Base-by-base conservation (phyloP, 768 basidiomycete genomes). In the Suillus variegatus region DNA sequence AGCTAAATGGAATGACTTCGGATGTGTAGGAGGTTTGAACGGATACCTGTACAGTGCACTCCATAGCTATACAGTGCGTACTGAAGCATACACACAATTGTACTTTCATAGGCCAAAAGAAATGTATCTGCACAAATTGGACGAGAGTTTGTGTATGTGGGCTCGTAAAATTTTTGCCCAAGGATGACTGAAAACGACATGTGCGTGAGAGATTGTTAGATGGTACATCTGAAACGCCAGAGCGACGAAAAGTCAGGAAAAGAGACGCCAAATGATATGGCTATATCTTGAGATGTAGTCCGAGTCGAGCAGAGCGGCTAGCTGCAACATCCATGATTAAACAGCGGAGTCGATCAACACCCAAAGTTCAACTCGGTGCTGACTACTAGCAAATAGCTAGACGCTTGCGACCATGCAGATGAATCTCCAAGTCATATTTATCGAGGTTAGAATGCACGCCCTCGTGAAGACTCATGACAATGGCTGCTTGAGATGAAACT, bases 151-250 rank as follows among this genome's bases (percentile, higher is more conserved):
- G 32, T 6, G 32, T 46, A 4, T 47, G n/a, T 20, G n/a, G 46
- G n/a, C n/a, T 22, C 46, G 13, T 13, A 13, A 5, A 78, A 63
- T 1, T 6, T 32, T 32, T 32, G 32, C 6, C 6, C 79, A 68
- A 8, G 81, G 66, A 65, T 80, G 81, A 55, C 77, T 74, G 2
- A 81, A 62, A n/a, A n/a, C 13, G 46, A n/a, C 6, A 18, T 46
- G 9, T 13, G 46, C n/a, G 4, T 47, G 4, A 46, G 20, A 47
- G 46, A 47, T n/a, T 10, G 4, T n/a, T n/a, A 4, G 10, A 47
- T 20, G 43, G 18, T 43, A 52, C 55, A 63, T 60, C 54, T 61
- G 62, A 55, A 63, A 63, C 35, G 36, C 36, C 14, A 63, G 62
- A 66, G 61, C 56, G 14, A 65, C 62, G 64, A 65, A 64, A 25